Evolutionary conservation across 2,329 filamentous ascomycete species (phyloP).

Genomic region (Fusarium solani-melongenae): DNA sequence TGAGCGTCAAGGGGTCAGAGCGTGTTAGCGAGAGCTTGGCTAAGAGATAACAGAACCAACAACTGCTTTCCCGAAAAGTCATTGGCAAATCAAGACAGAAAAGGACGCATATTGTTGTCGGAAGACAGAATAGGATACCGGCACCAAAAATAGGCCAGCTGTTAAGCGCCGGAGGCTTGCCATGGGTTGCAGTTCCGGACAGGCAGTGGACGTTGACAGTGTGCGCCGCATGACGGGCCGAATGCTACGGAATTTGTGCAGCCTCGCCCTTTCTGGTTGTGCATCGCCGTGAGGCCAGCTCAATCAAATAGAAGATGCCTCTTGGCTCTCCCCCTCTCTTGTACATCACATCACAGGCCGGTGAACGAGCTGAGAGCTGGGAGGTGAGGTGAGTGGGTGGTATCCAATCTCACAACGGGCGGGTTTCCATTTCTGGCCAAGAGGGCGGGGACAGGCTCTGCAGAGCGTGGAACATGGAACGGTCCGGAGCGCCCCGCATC

Average conservation of each 20-base stretch:
- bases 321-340: not conserved
- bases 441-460: conserved; percentile 29
- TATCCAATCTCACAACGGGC: not conserved
- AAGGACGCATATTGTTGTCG: conserved; percentile 16
- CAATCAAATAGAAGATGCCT: not conserved
- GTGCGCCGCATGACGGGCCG: conserved; percentile 28
- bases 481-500: conserved; percentile 29
- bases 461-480: conserved; percentile 17
- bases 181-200: conserved; percentile 24
- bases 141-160: conserved; percentile 30
- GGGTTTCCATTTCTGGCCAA: conserved; percentile 33
- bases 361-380: not conserved
- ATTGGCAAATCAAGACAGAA: conserved; percentile 7
- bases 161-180: conserved; percentile 27
- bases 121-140: conserved; percentile 9
- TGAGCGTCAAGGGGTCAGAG: not conserved
- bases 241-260: conserved; percentile 14
- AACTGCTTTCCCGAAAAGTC: not conserved
- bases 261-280: not conserved
- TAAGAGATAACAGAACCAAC: not conserved
- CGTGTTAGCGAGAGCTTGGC: conserved; percentile 27
- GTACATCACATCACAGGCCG: conserved; percentile 12
- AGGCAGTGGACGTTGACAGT: conserved; percentile 12
- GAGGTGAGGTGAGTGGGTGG: not conserved
- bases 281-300: not conserved